Evolutionary conservation across 768 basidiomycete genomes (phyloP).

Genomic region (Lentinula raphanica): DNA sequence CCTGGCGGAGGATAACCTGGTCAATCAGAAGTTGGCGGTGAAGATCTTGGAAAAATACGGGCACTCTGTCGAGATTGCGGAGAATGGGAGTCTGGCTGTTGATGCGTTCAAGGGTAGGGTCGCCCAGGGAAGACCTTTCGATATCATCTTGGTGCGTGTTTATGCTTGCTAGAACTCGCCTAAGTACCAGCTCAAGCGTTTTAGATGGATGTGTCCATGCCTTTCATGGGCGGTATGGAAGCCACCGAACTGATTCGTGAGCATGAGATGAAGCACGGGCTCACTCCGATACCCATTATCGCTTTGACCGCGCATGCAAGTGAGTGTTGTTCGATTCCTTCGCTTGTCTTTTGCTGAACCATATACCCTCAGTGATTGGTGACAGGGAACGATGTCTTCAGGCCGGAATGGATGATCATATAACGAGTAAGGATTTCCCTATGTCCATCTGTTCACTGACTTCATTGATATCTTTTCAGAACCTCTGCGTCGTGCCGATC

Average conservation of each 20-base stretch:
- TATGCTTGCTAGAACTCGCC: too few species aligned
- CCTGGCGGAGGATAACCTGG: constrained; percentile 93
- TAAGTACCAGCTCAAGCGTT: too few species aligned
- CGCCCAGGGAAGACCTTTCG: constrained; percentile 68
- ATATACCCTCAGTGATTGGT: constrained; percentile 68
- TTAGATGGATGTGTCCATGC: constrained; percentile 98
- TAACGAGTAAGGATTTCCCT: constrained; percentile 19
- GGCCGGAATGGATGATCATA: constrained; percentile 59
- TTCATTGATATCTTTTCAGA: constrained; percentile 62
- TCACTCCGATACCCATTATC: constrained; percentile 83
- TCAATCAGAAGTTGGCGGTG: constrained; percentile 93
- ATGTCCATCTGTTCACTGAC: not conserved
- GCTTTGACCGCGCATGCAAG: constrained; percentile 97
- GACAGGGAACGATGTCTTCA: constrained; percentile 71
- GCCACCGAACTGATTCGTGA: constrained; percentile 89
- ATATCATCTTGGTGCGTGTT: constrained; percentile 80
- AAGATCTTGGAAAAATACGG: constrained; percentile 97
- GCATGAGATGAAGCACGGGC: constrained; percentile 69
- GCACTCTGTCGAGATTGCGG: constrained; percentile 92
- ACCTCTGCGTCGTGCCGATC: constrained; percentile 72
- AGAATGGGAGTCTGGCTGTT: constrained; percentile 92
- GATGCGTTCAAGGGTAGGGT: constrained; percentile 85
- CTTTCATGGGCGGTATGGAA: constrained; percentile 98
- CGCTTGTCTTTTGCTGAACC: not conserved
- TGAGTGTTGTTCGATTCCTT: constrained; percentile 36